These are phyloP conservation scores for Euphorbia pulcherrima DNA, from an alignment of 345 rosid species.

Conservation along the genomic window DNA sequence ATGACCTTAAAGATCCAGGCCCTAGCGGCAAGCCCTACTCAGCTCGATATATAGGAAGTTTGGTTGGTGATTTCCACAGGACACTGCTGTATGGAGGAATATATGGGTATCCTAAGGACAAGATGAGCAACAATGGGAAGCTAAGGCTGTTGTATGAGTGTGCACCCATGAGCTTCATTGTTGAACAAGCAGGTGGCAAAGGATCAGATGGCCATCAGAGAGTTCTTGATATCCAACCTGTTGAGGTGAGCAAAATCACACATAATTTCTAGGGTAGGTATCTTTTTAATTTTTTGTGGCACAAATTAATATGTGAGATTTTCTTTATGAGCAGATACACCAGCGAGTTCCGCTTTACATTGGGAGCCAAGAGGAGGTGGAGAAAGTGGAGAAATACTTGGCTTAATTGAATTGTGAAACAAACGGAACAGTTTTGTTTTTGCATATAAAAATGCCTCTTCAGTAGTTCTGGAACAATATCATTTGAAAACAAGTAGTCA, in stretches of 20 bases:
- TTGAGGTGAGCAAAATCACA: conserved; percentile 43
- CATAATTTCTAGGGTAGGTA: background rate
- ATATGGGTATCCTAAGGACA: conserved; percentile 90
- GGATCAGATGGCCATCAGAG: conserved; percentile 87
- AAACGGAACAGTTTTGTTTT: conserved; percentile 23
- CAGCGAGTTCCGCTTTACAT: conserved; percentile 89
- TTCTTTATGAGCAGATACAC: conserved; percentile 50
- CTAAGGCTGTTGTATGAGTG: conserved; percentile 86
- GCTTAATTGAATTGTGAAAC: conserved; percentile 45
- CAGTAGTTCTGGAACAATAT: conserved; percentile 1
- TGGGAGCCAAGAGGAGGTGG: conserved; percentile 85
- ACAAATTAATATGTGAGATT: background rate
- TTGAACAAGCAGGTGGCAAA: conserved; percentile 96
- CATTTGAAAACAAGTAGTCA: conserved; percentile 4
- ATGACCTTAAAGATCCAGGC: conserved; percentile 87
- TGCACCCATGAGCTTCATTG: conserved; percentile 97
- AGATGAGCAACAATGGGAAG: conserved; percentile 91
- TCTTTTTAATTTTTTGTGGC: background rate
- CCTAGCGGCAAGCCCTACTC: conserved; percentile 84
- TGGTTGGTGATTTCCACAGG: conserved; percentile 92
- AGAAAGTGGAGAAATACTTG: conserved; percentile 85
- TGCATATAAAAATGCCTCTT: conserved; percentile 13
- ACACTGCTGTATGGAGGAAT: conserved; percentile 87
- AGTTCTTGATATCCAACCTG: conserved; percentile 73
- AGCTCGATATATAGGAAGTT: conserved; percentile 86